Conservation (phyloP, 768 basidiomycete genomes). For the Kondoa subrosea region DNA sequence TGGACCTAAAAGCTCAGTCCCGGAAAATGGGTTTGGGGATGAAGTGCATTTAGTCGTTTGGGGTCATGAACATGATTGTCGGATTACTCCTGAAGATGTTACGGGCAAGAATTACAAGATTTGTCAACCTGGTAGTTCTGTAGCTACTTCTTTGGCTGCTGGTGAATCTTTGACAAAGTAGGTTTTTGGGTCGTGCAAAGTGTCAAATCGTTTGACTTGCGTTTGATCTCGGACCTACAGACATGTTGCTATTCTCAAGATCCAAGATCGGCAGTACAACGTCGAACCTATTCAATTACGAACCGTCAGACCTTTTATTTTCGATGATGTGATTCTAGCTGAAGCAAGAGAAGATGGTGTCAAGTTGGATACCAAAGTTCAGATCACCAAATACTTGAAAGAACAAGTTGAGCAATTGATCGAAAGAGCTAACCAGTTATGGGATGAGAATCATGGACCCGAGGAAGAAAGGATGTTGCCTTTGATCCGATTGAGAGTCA, state of each 20-base stretch:
- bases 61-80: slow-evolving; percentile 98
- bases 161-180: slow-evolving; percentile 87
- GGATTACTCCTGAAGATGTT: slow-evolving; percentile 75
- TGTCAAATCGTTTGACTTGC: neutral
- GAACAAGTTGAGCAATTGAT: slow-evolving; percentile 64
- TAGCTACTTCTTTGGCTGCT: slow-evolving; percentile 84
- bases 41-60: slow-evolving; percentile 82
- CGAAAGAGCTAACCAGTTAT: slow-evolving; percentile 53
- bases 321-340: slow-evolving; percentile 59
- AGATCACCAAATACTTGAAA: slow-evolving; percentile 64
- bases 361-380: slow-evolving; percentile 62
- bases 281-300: slow-evolving; percentile 70
- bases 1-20: slow-evolving; percentile 82
- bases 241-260: slow-evolving; percentile 73
- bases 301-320: slow-evolving; percentile 83
- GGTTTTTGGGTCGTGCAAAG: slow-evolving; percentile 17
- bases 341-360: slow-evolving; percentile 62
- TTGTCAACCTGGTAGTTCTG: slow-evolving; percentile 81
- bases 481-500: slow-evolving; percentile 21
- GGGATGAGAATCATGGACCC: slow-evolving; percentile 53
- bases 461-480: slow-evolving; percentile 51
- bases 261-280: slow-evolving; percentile 74
- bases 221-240: slow-evolving; percentile 35
- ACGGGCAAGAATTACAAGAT: slow-evolving; percentile 82
- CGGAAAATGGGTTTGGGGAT: slow-evolving; percentile 94